Evolutionary conservation across 352 stramenopile genomes (phyloP), one percentile per base, ranked within the genome.

Genomic region (Hyaloperonospora arabidopsidis): DNA sequence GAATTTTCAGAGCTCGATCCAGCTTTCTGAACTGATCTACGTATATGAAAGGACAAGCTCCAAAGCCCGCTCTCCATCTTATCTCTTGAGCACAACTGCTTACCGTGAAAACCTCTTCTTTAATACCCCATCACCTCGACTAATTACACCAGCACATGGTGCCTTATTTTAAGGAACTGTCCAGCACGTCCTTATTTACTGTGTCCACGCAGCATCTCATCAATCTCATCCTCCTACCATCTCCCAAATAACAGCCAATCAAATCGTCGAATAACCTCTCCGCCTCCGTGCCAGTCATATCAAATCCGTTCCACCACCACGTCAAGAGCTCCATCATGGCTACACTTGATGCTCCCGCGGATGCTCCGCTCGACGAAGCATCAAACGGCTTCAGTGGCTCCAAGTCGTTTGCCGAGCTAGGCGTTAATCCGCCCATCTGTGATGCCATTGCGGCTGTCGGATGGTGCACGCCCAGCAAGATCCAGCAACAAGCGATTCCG

Each of bases 401-500:
- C 58, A 74, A 67, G 61, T 93, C 76, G 6, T 98, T 98, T 65
- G 63, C 70, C 44, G 85, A 89, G 17, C 75, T 98, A 6, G 91
- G 95, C 40, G 80, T 99, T 14, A 81, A 95, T 59, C 60, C 83
- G 15, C 67, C 90, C 19, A 83, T 99, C 28, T 95, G 87, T 63
- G 77, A 97, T 58, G 87, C 96, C 17, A 97, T 96, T 51, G 56
- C 68, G n/a, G 84, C 76, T 14, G 71, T 99, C 0, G 92, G 93
- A 36, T 99, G 96, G 96, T 79, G 69, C 12, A 76, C 74, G 52
- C 93, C 96, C 23, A 98, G 94, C 47, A 86, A 89, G 39, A 99
- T 99, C 68, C 97, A 99, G 80, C 72, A 85, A 54, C 62, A 97
- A 51, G 79, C 93, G 14, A 94, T 99, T 56, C 93, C 94, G 49